Base-by-base conservation (phyloP, 2,329 filamentous ascomycete genomes). In the Apiospora aurea region DNA sequence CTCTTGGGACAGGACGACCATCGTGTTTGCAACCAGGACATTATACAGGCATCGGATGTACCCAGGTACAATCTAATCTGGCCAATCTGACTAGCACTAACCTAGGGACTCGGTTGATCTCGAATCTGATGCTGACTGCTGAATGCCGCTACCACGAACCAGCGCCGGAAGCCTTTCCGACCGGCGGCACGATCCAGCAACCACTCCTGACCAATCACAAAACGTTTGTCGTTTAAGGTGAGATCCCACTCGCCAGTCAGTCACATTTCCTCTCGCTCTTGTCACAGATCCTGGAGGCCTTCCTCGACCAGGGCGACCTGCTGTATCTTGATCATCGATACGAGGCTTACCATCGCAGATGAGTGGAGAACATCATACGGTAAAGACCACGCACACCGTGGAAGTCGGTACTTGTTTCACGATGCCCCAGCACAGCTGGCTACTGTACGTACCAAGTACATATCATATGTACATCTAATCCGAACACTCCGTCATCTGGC, bases 51-150 rank as follows among this genome's bases (percentile, higher is more conserved):
- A n/a, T 10, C 34, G 38, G 21, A 64, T 41, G 57, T 64, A 64
- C 29, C 57, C 34, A 41, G 11, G 57, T 64, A 41, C n/a, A 34
- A 64, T 64, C 57, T n/a, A 64, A 64, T 64, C 57, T 64, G 57
- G 10, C 57, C 57, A 64, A 64, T 64, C 57, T 64, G 57, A 64
- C 57, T 18, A 64, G 34, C 57, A 41, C 57, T 64, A 29, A 29
- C 26, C 26, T 29, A 64, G 57, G 57, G 57, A 64, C 57, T 64
- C 57, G 57, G 34, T 64, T 64, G 57, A 64, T 64, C 57, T 64
- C 57, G 57, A 64, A 64, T 64, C 34, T 64, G 57, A 64, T 64
- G 57, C 57, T 64, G 57, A 41, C 57, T 64, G 21, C 57, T 64
- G 57, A 64, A 64, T 64, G 57, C 57, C 57, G 21, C 57, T 64